Percentiles rank a stretch among this genome's conserved stretches.
Conservation (phyloP, 768 basidiomycete species). For the Boletus rubescentipes region DNA sequence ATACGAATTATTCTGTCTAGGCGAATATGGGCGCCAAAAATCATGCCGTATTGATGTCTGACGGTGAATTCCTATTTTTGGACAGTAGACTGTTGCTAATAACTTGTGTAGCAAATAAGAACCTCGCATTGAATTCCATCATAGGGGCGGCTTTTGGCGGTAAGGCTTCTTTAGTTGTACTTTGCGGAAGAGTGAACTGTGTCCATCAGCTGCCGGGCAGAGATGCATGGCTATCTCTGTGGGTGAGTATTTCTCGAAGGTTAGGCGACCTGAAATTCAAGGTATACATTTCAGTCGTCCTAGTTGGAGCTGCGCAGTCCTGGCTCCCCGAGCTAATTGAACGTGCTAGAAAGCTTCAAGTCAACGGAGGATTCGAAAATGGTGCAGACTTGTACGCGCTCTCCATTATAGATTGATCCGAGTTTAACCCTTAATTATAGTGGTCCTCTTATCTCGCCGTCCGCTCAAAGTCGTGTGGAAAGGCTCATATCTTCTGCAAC, state of each 20-base stretch:
- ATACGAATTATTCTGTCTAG: constrained; percentile 26
- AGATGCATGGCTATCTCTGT: constrained; percentile 97
- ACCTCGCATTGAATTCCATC: constrained; percentile 87
- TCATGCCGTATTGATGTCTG: constrained; percentile 90
- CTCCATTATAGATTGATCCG: background rate
- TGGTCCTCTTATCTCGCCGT: constrained; percentile 80
- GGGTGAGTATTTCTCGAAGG: constrained; percentile 44
- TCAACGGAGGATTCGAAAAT: constrained; percentile 88
- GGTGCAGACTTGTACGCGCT: constrained; percentile 69
- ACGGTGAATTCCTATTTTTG: constrained; percentile 52
- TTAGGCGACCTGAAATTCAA: background rate
- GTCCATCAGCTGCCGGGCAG: constrained; percentile 79
- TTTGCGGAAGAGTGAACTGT: constrained; percentile 22
- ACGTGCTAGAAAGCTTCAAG: constrained; percentile 74
- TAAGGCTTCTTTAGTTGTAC: constrained; percentile 33
- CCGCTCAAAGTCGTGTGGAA: constrained; percentile 75
- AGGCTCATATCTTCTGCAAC: constrained; percentile 71
- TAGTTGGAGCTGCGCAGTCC: constrained; percentile 74
- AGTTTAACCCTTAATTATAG: constrained; percentile 32
- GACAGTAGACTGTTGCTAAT: background rate
- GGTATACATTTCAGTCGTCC: constrained; percentile 46
- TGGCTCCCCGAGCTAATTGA: constrained; percentile 90
- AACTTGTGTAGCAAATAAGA: constrained; percentile 71
- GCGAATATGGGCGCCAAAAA: constrained; percentile 96
- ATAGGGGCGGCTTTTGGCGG: constrained; percentile 93